Percentiles rank a stretch among this genome's conserved stretches.
These are phyloP conservation scores for Talaromyces adpressus DNA, from an alignment of 495 filamentous ascomycete species.

Conservation along the genomic window DNA sequence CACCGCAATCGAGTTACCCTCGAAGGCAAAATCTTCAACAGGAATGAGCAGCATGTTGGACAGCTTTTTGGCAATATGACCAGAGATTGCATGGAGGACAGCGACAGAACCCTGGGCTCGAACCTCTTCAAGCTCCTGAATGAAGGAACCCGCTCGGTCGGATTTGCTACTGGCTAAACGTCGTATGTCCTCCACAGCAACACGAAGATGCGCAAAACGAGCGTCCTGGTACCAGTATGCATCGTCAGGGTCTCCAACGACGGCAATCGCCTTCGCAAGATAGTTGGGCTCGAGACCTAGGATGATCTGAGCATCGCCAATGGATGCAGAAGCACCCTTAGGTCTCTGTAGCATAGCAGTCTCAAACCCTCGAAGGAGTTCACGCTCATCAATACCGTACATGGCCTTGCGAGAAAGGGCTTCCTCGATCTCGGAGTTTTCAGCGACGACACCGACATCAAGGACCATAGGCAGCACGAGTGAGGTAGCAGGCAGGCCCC, in stretches of 20 bases:
- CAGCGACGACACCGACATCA: slow-evolving; percentile 28
- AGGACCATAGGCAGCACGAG: slow-evolving; percentile 24
- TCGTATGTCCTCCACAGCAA: too few species aligned
- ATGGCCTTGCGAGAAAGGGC: slow-evolving; percentile 21
- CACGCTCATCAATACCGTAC: slow-evolving; percentile 33
- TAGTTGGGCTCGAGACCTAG: slow-evolving; percentile 24
- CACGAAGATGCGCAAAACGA: background rate
- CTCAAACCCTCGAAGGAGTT: slow-evolving; percentile 25
- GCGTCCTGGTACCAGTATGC: background rate
- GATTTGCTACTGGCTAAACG: too few species aligned
- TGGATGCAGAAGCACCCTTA: background rate
- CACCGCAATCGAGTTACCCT: slow-evolving; percentile 15
- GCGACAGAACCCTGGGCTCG: too few species aligned
- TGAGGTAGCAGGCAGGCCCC: slow-evolving; percentile 15
- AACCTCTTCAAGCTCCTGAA: too few species aligned
- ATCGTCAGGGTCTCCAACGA: background rate
- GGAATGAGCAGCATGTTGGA: slow-evolving; percentile 23
- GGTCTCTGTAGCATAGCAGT: slow-evolving; percentile 9
- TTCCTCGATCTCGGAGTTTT: slow-evolving; percentile 25
- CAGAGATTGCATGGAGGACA: background rate
- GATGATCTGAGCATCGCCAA: slow-evolving; percentile 12
- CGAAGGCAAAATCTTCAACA: slow-evolving; percentile 11
- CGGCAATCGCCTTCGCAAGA: slow-evolving; percentile 17
- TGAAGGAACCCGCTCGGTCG: too few species aligned
- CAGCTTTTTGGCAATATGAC: slow-evolving; percentile 15